Conservation (phyloP, 179 eudicot species). For the Carnegiea gigantea region DNA sequence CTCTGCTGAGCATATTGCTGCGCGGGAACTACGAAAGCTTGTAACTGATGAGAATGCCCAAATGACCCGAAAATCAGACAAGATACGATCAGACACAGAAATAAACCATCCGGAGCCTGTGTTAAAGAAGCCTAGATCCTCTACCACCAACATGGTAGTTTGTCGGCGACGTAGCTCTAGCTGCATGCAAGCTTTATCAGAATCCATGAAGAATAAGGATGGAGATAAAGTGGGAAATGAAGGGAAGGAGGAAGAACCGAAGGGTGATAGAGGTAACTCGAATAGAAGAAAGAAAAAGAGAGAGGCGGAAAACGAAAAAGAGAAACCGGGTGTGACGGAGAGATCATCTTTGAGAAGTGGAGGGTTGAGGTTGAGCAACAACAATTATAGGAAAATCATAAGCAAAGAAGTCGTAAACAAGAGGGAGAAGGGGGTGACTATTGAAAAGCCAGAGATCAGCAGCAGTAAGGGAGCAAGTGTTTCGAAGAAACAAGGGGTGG, state of each 20-base stretch:
- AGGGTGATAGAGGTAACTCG: neutral
- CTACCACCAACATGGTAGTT: constrained; percentile 34
- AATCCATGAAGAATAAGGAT: constrained; percentile 24
- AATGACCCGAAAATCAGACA: constrained; percentile 14
- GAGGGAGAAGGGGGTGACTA: constrained; percentile 8
- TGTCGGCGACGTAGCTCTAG: constrained; percentile 30
- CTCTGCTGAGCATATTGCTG: constrained; percentile 42
- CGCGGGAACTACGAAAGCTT: constrained; percentile 39
- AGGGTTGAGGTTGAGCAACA: constrained; percentile 26
- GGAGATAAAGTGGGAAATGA: constrained; percentile 12
- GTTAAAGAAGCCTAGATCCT: constrained; percentile 38
- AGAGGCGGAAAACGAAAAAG: neutral
- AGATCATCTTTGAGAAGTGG: constrained; percentile 28
- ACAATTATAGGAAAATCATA: constrained; percentile 23
- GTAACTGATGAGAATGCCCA: constrained; percentile 31
- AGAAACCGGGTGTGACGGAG: constrained; percentile 27
- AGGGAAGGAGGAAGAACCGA: constrained; percentile 8
- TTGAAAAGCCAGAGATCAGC: constrained; percentile 18
- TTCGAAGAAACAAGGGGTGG: constrained; percentile 38
- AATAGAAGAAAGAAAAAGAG: constrained; percentile 3
- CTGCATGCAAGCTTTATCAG: constrained; percentile 33
- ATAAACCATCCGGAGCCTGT: constrained; percentile 28
- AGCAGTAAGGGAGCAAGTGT: neutral
- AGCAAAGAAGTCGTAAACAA: constrained; percentile 17
- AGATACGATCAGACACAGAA: constrained; percentile 15